Conservation (phyloP, 2,329 filamentous ascomycete genomes). For the Graphilbum ipis-grandicollis region DNA sequence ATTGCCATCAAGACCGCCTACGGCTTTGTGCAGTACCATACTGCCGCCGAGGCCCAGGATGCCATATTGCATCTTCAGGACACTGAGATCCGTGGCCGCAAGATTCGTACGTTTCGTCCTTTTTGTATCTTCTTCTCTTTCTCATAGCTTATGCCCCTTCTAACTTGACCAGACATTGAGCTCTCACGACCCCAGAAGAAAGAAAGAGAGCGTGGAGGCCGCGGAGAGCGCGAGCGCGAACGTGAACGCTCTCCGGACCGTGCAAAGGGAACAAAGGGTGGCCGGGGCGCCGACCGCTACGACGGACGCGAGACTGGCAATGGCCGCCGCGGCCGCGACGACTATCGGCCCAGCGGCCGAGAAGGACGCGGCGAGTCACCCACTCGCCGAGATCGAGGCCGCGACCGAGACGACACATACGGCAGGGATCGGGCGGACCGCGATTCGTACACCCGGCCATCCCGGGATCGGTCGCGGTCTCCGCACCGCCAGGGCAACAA, state of each 20-base stretch:
- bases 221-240: slow-evolving; percentile 22
- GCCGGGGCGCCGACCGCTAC: slow-evolving; percentile 28
- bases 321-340: slow-evolving; percentile 39
- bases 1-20: slow-evolving; percentile 95
- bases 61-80: slow-evolving; percentile 70
- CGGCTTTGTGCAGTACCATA: slow-evolving; percentile 89
- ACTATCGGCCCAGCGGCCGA: slow-evolving; percentile 45
- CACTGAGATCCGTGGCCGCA: slow-evolving; percentile 66
- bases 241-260: slow-evolving; percentile 19
- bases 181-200: slow-evolving; percentile 77
- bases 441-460: slow-evolving; percentile 18
- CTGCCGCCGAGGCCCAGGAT: slow-evolving; percentile 51
- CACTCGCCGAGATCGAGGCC: slow-evolving; percentile 33
- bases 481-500: slow-evolving; percentile 25
- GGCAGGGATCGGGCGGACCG: slow-evolving; percentile 21
- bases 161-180: slow-evolving; percentile 50
- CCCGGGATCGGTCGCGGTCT: slow-evolving; percentile 52
- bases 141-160: slow-evolving; percentile 13
- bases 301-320: slow-evolving; percentile 31
- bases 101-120: slow-evolving; percentile 58
- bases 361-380: slow-evolving; percentile 38
- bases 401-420: slow-evolving; percentile 47
- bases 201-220: slow-evolving; percentile 38
- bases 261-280: slow-evolving; percentile 28
- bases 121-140: too few species aligned